Evolutionary conservation across 768 basidiomycete genomes (phyloP).

Genomic region (Termitomyces sp.): DNA sequence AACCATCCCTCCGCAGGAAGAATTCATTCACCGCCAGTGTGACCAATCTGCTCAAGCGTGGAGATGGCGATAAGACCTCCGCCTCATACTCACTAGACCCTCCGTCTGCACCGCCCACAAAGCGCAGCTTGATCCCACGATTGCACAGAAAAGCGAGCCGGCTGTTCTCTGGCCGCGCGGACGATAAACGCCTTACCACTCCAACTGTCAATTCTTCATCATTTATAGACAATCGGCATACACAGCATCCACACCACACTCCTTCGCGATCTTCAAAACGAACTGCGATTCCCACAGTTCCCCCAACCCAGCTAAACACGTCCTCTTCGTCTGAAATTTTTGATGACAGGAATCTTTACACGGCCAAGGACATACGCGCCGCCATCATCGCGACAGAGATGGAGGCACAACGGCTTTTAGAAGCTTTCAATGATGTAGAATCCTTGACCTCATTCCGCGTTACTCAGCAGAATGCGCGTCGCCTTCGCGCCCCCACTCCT

Average conservation of each 20-base stretch:
- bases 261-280: conserved; percentile 14
- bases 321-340: conserved; percentile 36
- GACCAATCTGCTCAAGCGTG: conserved; percentile 36
- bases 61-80: conserved; percentile 33
- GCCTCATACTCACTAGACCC: conserved; percentile 2
- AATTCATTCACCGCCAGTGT: conserved; percentile 30
- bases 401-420: conserved; percentile 59
- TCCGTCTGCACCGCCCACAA: conserved; percentile 15
- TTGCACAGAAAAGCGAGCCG: conserved; percentile 33
- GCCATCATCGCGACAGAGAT: conserved; percentile 64
- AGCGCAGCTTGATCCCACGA: conserved; percentile 30
- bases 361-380: conserved; percentile 54
- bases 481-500: conserved; percentile 30
- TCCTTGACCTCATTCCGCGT: conserved; percentile 51
- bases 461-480: conserved; percentile 37
- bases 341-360: conserved; percentile 53
- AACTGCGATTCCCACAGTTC: conserved; percentile 21
- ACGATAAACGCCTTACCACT: conserved; percentile 21
- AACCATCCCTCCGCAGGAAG: conserved; percentile 22
- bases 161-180: conserved; percentile 27
- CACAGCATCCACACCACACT: conserved; percentile 11
- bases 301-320: conserved; percentile 20
- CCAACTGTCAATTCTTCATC: conserved; percentile 17
- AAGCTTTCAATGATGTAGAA: conserved; percentile 70
- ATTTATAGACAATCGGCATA: conserved; percentile 17